Evolutionary conservation across 805 yeast species (phyloP).

Genomic region (Brettanomyces sp.): DNA sequence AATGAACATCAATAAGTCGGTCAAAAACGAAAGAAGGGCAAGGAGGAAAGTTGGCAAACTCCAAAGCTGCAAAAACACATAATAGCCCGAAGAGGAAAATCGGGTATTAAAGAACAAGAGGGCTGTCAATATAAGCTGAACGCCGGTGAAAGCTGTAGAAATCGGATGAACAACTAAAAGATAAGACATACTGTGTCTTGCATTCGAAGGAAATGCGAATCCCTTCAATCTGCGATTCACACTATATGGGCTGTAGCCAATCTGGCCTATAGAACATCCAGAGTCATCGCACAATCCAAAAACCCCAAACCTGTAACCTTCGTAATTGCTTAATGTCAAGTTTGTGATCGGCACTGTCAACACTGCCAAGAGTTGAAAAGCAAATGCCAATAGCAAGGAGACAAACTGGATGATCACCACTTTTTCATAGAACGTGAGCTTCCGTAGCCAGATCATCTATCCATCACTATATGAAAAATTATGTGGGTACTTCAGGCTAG

Average conservation of each 20-base stretch:
- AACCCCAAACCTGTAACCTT: slow-evolving; percentile 52
- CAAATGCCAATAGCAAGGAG: slow-evolving; percentile 39
- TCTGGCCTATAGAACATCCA: slow-evolving; percentile 30
- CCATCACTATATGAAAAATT: too few relatives aligned
- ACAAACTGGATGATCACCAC: slow-evolving; percentile 12
- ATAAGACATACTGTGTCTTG: slow-evolving; percentile 49
- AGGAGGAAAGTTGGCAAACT: slow-evolving; percentile 63
- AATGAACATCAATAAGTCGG: slow-evolving; percentile 71
- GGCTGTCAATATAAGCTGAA: slow-evolving; percentile 33
- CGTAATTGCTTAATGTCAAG: slow-evolving; percentile 41
- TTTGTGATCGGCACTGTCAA: slow-evolving; percentile 51
- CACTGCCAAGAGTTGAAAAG: slow-evolving; percentile 50
- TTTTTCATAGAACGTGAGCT: slow-evolving; percentile 8
- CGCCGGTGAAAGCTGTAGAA: slow-evolving; percentile 44
- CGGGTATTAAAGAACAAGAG: slow-evolving; percentile 29
- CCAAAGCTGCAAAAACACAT: slow-evolving; percentile 46
- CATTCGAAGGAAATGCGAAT: slow-evolving; percentile 47
- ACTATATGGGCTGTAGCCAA: slow-evolving; percentile 34
- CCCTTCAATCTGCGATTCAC: slow-evolving; percentile 24
- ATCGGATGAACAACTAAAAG: slow-evolving; percentile 61
- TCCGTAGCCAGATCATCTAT: too few relatives aligned
- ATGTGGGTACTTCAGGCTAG: too few relatives aligned
- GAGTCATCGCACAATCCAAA: slow-evolving; percentile 51
- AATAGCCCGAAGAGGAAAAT: slow-evolving; percentile 28
- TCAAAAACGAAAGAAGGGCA: slow-evolving; percentile 64